Base-by-base conservation (phyloP, 2,329 filamentous ascomycete genomes). In the Eutypa lata region DNA sequence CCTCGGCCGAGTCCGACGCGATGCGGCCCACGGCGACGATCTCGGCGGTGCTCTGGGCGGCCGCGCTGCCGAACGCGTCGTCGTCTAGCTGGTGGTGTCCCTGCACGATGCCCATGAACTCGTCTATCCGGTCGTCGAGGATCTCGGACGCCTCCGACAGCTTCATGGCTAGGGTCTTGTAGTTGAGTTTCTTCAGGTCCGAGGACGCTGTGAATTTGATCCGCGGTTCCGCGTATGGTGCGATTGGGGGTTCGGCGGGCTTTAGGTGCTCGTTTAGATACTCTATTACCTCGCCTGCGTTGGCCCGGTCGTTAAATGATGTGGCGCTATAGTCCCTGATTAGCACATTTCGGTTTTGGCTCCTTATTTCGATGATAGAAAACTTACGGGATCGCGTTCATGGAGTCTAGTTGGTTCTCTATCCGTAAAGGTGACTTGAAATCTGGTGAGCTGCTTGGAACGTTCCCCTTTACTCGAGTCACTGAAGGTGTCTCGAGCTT, bases 121-220 rank as follows among this genome's bases (percentile, higher is more conserved):
- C 91, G 63, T 97, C 91, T 74, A 99, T 97, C 62, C 91, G 82
- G 71, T 97, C 93, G 71, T 99, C 94, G 7, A 97, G 80, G 44
- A 96, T 90, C 69, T 96, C 92, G 4, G 93, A 96, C 0, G 91
- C 86, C 68, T 97, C 92, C 5, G 90, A 92, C 7, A 94, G 79
- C 65, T 96, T 96, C 91, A 97, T 96, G 2, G 90, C 88, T 78
- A 97, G 87, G 2, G 91, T 90, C 67, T 92, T 94, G 73, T 97
- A 99, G 1, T 79, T 84, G 61, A 97, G 87, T 68, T 96, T 97
- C 68, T 92, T 91, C 65, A 91, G 81, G 68, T 97, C 93, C 1
- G 91, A 93, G 54, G 90, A 89, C 2, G 91, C 89, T 6, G 87
- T 92, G 19, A 96, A 79, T 67, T 89, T 92, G 68, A 97, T 85